Conservation (phyloP, 2,329 filamentous ascomycete species). For the Cladorrhinum sp. region DNA sequence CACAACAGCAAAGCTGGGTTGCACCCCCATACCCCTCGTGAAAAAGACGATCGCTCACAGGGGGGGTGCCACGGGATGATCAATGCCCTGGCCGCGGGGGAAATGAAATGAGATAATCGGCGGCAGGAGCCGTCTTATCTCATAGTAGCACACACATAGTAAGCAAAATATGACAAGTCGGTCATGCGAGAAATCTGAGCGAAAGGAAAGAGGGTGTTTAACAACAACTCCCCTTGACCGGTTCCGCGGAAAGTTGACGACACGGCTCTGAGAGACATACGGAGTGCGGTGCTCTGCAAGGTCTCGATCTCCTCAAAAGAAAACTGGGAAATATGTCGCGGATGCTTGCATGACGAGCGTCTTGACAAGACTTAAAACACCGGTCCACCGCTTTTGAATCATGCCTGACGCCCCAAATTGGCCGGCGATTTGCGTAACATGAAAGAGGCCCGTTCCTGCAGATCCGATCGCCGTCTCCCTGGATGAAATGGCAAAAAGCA, state of each 20-base stretch:
- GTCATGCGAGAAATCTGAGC: neutral
- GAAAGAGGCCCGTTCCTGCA: conserved; percentile 18
- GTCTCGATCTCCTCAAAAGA: conserved; percentile 1
- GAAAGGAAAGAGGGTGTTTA: neutral
- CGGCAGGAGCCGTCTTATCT: neutral
- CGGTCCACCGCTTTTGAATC: neutral
- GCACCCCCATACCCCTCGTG: neutral
- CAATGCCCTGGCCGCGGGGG: neutral
- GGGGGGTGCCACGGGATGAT: neutral
- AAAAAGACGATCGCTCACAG: neutral
- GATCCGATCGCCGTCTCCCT: conserved; percentile 8
- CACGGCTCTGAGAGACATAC: neutral
- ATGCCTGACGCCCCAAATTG: conserved; percentile 19
- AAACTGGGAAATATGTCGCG: conserved; percentile 1
- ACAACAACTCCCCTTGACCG: no score
- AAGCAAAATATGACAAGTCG: neutral
- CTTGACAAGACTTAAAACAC: conserved; percentile 2
- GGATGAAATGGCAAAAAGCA: neutral
- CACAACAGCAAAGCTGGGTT: neutral
- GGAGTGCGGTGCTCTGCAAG: conserved; percentile 7
- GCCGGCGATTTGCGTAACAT: conserved; percentile 31
- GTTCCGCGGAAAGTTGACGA: neutral
- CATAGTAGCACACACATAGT: neutral
- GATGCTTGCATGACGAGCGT: conserved; percentile 14
- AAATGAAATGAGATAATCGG: neutral